These are phyloP conservation scores for Orbilia blumenaviensis DNA, from an alignment of 2,329 filamentous ascomycete species.

Conservation along the genomic window DNA sequence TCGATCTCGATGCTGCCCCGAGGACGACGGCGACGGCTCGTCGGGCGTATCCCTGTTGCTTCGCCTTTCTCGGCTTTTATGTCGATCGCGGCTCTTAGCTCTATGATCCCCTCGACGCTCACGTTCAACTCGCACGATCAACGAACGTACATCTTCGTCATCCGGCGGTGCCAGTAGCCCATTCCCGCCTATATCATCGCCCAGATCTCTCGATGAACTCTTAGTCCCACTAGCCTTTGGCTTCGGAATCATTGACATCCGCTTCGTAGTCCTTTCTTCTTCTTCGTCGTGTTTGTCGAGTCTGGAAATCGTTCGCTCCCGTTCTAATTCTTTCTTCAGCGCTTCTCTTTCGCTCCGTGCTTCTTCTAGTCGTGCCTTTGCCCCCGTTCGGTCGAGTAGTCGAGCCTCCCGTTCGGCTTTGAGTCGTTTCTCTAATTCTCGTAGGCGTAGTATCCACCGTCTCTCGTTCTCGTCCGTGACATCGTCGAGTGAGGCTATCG, in stretches of 20 bases:
- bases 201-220: conserved; percentile 25
- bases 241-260: conserved; percentile 51
- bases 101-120: conserved; percentile 40
- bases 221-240: conserved; percentile 18
- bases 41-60: conserved; percentile 49
- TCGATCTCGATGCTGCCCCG: conserved; percentile 34
- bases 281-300: conserved; percentile 40
- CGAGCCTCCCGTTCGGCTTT: conserved; percentile 90
- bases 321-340: conserved; percentile 71
- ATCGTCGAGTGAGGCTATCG: conserved; percentile 58
- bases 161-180: conserved; percentile 42
- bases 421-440: conserved; percentile 86
- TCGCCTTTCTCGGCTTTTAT: conserved; percentile 48
- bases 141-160: conserved; percentile 51
- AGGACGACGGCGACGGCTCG: conserved; percentile 19
- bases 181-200: conserved; percentile 34
- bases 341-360: conserved; percentile 78
- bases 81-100: conserved; percentile 49
- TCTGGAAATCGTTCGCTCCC: conserved; percentile 62
- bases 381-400: conserved; percentile 82
- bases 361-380: conserved; percentile 79
- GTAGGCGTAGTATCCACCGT: conserved; percentile 83
- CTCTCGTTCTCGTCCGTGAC: conserved; percentile 67
- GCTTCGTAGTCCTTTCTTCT: conserved; percentile 30
- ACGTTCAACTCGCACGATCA: conserved; percentile 49